These are phyloP conservation scores for Bidens hawaiensis DNA, from an alignment of 140 eudicot species.

Conservation along the genomic window DNA sequence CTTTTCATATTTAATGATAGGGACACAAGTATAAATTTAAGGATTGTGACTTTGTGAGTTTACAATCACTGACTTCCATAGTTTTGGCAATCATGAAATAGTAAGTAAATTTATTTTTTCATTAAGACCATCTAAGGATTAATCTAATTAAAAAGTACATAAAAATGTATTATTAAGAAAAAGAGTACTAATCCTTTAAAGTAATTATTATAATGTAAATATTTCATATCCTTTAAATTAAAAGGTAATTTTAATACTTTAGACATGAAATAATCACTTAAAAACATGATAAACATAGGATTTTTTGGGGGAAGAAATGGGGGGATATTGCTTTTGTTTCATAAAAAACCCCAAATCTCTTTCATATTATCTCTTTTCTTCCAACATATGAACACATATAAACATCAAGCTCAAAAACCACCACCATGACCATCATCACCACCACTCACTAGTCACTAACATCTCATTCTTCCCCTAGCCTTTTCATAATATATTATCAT, in stretches of 20 bases:
- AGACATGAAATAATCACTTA: not conserved
- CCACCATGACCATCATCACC: too few species aligned
- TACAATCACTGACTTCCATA: too few species aligned
- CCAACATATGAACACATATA: constrained; percentile 38
- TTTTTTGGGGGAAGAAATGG: constrained; percentile 20
- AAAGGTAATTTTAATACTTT: not conserved
- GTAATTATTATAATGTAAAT: too few species aligned
- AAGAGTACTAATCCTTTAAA: too few species aligned
- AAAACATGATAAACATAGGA: constrained; percentile 2
- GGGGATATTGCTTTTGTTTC: constrained; percentile 20
- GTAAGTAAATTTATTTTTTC: too few species aligned
- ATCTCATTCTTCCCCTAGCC: constrained; percentile 44
- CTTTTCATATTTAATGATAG: too few species aligned
- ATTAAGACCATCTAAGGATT: too few species aligned
- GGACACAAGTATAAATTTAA: too few species aligned
- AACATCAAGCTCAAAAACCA: constrained; percentile 37
- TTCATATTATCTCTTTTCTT: constrained; percentile 30
- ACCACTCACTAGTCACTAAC: constrained; percentile 19
- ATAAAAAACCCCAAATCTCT: constrained; percentile 27
- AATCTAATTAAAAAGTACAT: not conserved
- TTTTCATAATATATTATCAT: constrained; percentile 36
- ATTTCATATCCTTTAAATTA: too few species aligned
- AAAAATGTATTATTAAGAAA: too few species aligned
- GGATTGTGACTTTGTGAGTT: too few species aligned
- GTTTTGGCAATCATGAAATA: too few species aligned